These are phyloP conservation scores for Annulohypoxylon maeteangense DNA, from an alignment of 495 filamentous ascomycete genomes.

Conservation along the genomic window DNA sequence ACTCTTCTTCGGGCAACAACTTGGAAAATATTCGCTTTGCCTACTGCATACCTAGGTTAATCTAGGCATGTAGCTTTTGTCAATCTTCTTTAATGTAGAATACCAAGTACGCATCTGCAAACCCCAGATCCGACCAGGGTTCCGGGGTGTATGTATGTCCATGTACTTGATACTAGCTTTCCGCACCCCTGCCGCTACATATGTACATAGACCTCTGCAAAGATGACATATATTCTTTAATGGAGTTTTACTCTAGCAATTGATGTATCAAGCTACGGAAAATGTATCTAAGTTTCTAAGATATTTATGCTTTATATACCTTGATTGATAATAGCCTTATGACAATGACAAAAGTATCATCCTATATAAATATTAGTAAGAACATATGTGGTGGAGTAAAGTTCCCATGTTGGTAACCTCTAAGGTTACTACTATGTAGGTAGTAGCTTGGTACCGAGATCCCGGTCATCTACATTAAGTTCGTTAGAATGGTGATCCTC, in stretches of 20 bases:
- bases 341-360: too few relatives aligned
- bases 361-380: background rate
- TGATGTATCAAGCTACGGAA: too few relatives aligned
- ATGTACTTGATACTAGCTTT: conserved; percentile 7
- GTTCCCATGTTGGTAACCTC: conserved; percentile 7
- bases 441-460: background rate
- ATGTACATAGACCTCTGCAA: too few relatives aligned
- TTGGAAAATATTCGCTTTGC: background rate
- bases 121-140: conserved; percentile 36
- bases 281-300: too few relatives aligned
- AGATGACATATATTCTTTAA: too few relatives aligned
- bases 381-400: too few relatives aligned
- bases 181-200: background rate
- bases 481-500: conserved; percentile 35
- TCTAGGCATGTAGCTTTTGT: background rate
- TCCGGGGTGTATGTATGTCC: background rate
- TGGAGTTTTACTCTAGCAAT: too few relatives aligned
- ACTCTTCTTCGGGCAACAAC: background rate
- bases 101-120: conserved; percentile 10
- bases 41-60: background rate
- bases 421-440: background rate
- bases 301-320: too few relatives aligned
- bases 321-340: too few relatives aligned
- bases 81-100: background rate
- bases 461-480: conserved; percentile 26